A percentile compares a stretch with the other conserved stretches of the same genome.
phyloP scores from a whole-genome alignment of 257 asterid species.

The Linderniella brevidens region DNA sequence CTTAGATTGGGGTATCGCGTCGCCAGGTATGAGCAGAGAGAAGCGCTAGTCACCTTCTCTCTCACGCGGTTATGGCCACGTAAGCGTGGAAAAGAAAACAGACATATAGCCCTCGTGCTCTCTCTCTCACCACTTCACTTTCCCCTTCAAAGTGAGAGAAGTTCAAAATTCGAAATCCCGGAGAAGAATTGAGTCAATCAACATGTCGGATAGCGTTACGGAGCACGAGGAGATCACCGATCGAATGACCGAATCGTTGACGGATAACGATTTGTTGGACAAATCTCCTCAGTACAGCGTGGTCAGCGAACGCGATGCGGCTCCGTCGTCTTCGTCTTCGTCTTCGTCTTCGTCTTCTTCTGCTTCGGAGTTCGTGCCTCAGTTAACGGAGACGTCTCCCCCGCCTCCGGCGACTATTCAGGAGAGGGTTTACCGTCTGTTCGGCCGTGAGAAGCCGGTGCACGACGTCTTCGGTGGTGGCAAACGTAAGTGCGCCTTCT shows the following conservation, averaged over 20 bases:
- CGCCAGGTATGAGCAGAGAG: not conserved
- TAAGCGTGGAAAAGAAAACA: not conserved
- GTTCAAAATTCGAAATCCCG: too few relatives aligned
- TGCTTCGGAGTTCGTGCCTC: slow-evolving; percentile 36
- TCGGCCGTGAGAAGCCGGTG: slow-evolving; percentile 60
- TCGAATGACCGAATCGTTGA: not conserved
- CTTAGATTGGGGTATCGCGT: not conserved
- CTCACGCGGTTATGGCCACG: slow-evolving; percentile 7
- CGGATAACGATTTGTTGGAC: not conserved
- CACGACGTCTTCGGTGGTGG: slow-evolving; percentile 82
- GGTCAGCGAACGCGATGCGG: not conserved
- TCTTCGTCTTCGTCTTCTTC: slow-evolving; percentile 51
- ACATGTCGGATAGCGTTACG: too few relatives aligned
- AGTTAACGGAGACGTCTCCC: slow-evolving; percentile 9
- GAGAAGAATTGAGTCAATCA: too few relatives aligned
- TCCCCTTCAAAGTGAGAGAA: too few relatives aligned
- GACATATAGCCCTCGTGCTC: too few relatives aligned
- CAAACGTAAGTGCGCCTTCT: slow-evolving; percentile 35
- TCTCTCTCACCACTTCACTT: too few relatives aligned
- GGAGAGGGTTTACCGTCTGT: slow-evolving; percentile 32
- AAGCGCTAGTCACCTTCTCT: too few relatives aligned
- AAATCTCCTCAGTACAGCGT: not conserved
- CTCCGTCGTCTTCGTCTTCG: slow-evolving; percentile 22
- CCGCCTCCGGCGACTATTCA: slow-evolving; percentile 31
- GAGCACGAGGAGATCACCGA: slow-evolving; percentile 5